These are phyloP conservation scores for Sarocladium kiliense DNA, from an alignment of 2,329 filamentous ascomycete genomes.

Conservation along the genomic window DNA sequence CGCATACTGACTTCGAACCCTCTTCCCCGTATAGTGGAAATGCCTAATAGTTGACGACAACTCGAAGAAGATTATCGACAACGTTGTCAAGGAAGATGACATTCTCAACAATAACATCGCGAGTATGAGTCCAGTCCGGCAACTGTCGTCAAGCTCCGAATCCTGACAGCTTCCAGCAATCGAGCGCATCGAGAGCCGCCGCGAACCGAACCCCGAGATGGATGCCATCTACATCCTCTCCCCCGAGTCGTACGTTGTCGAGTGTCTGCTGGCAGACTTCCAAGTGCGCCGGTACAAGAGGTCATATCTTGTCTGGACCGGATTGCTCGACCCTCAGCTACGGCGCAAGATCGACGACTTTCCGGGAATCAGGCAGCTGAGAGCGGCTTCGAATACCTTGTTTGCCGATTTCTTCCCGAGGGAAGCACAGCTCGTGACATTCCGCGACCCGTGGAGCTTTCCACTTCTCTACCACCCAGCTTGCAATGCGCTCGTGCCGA, in stretches of 20 bases:
- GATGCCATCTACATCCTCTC: conserved; percentile 92
- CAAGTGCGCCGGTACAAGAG: conserved; percentile 77
- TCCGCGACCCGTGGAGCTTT: conserved; percentile 94
- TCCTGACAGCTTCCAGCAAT: conserved; percentile 60
- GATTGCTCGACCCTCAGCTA: conserved; percentile 63
- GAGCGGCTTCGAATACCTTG: conserved; percentile 75
- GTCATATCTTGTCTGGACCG: conserved; percentile 80
- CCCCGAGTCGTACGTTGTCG: conserved; percentile 80
- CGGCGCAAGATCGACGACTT: conserved; percentile 72
- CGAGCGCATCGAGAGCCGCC: conserved; percentile 84
- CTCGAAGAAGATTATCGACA: conserved; percentile 82
- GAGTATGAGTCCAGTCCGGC: conserved; percentile 52
- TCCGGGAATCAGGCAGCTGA: conserved; percentile 62
- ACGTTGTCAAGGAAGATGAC: conserved; percentile 90
- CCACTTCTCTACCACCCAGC: conserved; percentile 84
- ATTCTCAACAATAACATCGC: conserved; percentile 96
- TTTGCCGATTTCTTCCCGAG: conserved; percentile 86
- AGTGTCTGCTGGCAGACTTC: conserved; percentile 90
- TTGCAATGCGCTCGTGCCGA: conserved; percentile 77
- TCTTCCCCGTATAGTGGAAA: conserved; percentile 69
- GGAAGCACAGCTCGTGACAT: conserved; percentile 87
- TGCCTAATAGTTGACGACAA: conserved; percentile 83
- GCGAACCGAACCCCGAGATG: conserved; percentile 80
- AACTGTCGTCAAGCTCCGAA: conserved; percentile 7
- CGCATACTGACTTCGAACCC: conserved; percentile 3